A percentile compares a stretch with the other conserved stretches of the same genome.
Evolutionary conservation across 179 eudicot species (phyloP).

Genomic region (Carnegiea gigantea): DNA sequence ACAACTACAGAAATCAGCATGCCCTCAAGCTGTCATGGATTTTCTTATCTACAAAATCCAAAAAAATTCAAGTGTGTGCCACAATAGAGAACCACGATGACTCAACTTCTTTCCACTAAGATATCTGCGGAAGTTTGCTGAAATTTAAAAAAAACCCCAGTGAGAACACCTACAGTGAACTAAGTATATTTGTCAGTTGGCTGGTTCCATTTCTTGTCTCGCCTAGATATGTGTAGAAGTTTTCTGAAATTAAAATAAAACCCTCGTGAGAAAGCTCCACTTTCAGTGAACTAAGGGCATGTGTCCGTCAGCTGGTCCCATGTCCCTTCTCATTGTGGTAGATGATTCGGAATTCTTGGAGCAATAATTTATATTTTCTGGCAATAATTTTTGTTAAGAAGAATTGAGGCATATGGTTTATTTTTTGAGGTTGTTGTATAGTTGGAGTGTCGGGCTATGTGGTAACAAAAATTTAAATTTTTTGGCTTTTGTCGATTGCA

Average conservation of each 20-base stretch:
- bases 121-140: background rate
- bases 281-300: too few species aligned
- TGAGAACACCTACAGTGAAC: too few species aligned
- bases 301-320: background rate
- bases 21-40: background rate
- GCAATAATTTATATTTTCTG: too few species aligned
- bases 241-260: background rate
- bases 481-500: too few species aligned
- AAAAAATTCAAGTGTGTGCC: background rate
- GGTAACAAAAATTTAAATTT: too few species aligned
- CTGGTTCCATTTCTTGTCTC: too few species aligned
- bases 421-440: too few species aligned
- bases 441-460: too few species aligned
- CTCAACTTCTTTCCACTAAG: background rate
- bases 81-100: background rate
- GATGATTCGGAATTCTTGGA: too few species aligned
- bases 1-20: background rate
- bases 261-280: background rate
- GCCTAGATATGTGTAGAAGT: background rate
- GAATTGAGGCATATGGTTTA: slow-evolving; percentile 5
- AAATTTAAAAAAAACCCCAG: too few species aligned
- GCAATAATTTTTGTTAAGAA: background rate
- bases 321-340: too few species aligned
- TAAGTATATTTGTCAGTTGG: too few species aligned
- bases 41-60: background rate